phyloP scores from a whole-genome alignment of 345 rosid genomes.

The Salix dunnii region DNA sequence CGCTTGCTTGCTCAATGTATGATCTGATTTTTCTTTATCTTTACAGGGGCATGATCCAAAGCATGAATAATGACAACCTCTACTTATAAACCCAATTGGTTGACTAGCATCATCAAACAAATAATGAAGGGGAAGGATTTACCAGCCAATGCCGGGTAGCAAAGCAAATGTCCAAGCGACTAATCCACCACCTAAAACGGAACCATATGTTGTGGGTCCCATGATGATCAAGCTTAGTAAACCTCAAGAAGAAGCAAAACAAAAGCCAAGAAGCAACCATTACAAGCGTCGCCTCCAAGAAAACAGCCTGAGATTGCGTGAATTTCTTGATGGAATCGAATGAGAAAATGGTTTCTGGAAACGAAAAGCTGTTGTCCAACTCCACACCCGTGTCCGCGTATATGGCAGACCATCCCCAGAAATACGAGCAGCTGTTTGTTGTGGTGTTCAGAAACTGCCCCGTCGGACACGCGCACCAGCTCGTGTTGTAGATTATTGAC shows the following conservation, averaged over 20 bases:
- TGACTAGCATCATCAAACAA: not conserved
- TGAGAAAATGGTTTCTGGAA: slow-evolving; percentile 60
- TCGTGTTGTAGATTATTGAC: slow-evolving; percentile 59
- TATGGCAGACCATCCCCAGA: slow-evolving; percentile 39
- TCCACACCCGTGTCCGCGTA: slow-evolving; percentile 47
- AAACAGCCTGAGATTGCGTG: slow-evolving; percentile 87
- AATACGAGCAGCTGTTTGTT: slow-evolving; percentile 46
- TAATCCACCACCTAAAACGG: slow-evolving; percentile 86
- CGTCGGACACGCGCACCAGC: slow-evolving; percentile 69
- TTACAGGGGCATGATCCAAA: not conserved
- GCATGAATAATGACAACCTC: not conserved
- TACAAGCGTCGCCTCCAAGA: slow-evolving; percentile 78
- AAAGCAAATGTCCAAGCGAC: slow-evolving; percentile 81
- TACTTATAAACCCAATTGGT: not conserved
- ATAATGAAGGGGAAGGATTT: slow-evolving; percentile 11
- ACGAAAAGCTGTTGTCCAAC: slow-evolving; percentile 29
- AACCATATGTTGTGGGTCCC: slow-evolving; percentile 46
- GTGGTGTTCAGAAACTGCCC: slow-evolving; percentile 56
- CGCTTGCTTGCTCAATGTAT: too few species aligned
- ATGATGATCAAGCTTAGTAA: slow-evolving; percentile 67
- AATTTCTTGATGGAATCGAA: slow-evolving; percentile 74
- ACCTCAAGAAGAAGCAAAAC: slow-evolving; percentile 69
- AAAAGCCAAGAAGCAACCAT: slow-evolving; percentile 70
- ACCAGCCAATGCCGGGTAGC: slow-evolving; percentile 98
- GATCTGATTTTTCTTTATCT: too few species aligned